These are phyloP conservation scores for Ailanthus altissimus DNA, from an alignment of 345 rosid species.

Conservation along the genomic window DNA sequence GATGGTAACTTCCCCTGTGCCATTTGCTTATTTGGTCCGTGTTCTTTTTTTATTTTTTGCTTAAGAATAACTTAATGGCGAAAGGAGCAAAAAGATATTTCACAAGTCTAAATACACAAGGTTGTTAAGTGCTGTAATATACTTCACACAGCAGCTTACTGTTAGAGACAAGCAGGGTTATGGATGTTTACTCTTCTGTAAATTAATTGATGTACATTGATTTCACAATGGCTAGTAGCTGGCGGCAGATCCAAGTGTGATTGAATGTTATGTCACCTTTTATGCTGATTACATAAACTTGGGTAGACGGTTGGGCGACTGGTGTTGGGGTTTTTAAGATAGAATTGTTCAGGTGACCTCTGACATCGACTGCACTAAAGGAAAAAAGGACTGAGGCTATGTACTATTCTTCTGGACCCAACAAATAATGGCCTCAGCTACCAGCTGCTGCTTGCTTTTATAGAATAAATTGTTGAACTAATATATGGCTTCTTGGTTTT, in stretches of 20 bases:
- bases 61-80: background rate
- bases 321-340: background rate
- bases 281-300: background rate
- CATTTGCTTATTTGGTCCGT: background rate
- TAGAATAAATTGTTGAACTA: background rate
- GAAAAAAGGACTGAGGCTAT: background rate
- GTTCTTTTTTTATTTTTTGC: background rate
- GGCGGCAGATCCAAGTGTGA: background rate
- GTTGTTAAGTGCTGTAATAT: background rate
- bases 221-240: background rate
- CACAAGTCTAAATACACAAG: background rate
- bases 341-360: background rate
- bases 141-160: background rate
- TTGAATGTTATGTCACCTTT: background rate
- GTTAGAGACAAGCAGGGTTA: background rate
- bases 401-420: background rate
- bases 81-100: background rate
- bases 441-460: background rate
- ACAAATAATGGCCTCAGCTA: background rate
- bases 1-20: background rate
- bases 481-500: background rate
- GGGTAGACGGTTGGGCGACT: background rate
- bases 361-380: background rate
- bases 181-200: background rate
- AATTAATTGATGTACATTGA: background rate